These are phyloP conservation scores for Nitzschia sp. DNA, from an alignment of 108 stramenopile genomes.

Conservation along the genomic window DNA sequence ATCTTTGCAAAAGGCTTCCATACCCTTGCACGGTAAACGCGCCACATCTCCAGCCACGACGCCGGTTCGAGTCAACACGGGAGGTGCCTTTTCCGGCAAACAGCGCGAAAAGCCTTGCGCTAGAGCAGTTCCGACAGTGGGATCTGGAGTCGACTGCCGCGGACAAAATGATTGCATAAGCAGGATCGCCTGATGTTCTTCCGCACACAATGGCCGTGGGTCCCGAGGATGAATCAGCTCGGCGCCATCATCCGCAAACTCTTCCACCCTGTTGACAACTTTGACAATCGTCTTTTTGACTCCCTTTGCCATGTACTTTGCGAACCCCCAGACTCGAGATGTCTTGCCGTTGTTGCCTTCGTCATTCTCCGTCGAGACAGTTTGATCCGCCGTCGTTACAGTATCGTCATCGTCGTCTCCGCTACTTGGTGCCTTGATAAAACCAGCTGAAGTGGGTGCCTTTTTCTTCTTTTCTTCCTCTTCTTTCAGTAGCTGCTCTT, in stretches of 20 bases:
- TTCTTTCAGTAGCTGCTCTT: conserved; percentile 26
- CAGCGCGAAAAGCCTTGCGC: conserved; percentile 74
- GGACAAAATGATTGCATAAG: conserved; percentile 82
- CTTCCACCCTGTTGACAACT: conserved; percentile 52
- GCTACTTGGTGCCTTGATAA: too few species aligned
- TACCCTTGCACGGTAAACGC: conserved; percentile 59
- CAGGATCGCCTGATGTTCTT: conserved; percentile 69
- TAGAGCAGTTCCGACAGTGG: conserved; percentile 63
- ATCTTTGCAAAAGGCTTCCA: conserved; percentile 42
- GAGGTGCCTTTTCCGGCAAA: conserved; percentile 55
- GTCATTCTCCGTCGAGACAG: conserved; percentile 10
- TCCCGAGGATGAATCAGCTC: conserved; percentile 71
- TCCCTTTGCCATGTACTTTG: conserved; percentile 78
- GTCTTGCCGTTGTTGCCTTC: conserved; percentile 32
- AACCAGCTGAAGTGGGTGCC: neutral
- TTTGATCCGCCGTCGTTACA: conserved; percentile 1
- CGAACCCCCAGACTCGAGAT: conserved; percentile 71
- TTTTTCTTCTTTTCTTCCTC: conserved; percentile 7
- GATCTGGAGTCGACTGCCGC: conserved; percentile 74
- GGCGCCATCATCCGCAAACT: conserved; percentile 59
- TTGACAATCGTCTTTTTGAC: conserved; percentile 55
- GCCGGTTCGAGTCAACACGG: conserved; percentile 59
- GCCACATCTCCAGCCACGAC: conserved; percentile 66
- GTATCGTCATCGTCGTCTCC: neutral
- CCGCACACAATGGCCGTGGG: conserved; percentile 59